These are phyloP conservation scores for Gossypium thurberi DNA, from an alignment of 345 rosid species.

Conservation along the genomic window DNA sequence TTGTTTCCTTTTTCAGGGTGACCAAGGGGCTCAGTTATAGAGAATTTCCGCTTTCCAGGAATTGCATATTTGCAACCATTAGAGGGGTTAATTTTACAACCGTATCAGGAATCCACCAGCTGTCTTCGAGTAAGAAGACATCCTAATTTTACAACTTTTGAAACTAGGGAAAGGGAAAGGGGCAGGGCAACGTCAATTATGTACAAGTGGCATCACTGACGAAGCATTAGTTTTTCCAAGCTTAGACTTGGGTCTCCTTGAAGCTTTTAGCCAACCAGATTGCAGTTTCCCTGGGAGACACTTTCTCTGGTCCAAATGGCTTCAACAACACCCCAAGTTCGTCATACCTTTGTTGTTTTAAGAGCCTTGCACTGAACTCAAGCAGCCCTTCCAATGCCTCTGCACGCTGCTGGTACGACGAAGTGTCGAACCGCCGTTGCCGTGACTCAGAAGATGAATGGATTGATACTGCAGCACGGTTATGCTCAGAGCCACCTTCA, in stretches of 20 bases:
- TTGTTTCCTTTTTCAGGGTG: not conserved
- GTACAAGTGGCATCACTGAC: slow-evolving; percentile 1
- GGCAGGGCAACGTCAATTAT: not conserved
- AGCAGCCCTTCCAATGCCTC: slow-evolving; percentile 95
- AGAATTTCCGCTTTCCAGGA: not conserved
- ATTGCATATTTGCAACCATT: not conserved
- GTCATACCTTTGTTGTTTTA: slow-evolving; percentile 66
- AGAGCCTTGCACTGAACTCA: slow-evolving; percentile 81
- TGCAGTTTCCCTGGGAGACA: slow-evolving; percentile 91
- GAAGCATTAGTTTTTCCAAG: not conserved
- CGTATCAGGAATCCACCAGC: not conserved
- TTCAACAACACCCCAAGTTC: slow-evolving; percentile 83
- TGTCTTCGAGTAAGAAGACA: slow-evolving; percentile 8
- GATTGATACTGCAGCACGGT: slow-evolving; percentile 34
- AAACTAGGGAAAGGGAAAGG: not conserved
- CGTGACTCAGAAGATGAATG: slow-evolving; percentile 42
- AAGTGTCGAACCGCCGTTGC: slow-evolving; percentile 68
- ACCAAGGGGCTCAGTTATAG: not conserved
- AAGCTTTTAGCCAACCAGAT: slow-evolving; percentile 96
- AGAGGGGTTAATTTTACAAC: slow-evolving; percentile 6
- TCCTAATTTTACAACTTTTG: not conserved
- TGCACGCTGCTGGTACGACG: slow-evolving; percentile 89
- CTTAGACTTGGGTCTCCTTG: slow-evolving; percentile 57
- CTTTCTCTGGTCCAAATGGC: slow-evolving; percentile 93
- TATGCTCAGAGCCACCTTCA: slow-evolving; percentile 21